phyloP scores from a whole-genome alignment of 257 asterid species.

The Solanum chiquidenum region DNA sequence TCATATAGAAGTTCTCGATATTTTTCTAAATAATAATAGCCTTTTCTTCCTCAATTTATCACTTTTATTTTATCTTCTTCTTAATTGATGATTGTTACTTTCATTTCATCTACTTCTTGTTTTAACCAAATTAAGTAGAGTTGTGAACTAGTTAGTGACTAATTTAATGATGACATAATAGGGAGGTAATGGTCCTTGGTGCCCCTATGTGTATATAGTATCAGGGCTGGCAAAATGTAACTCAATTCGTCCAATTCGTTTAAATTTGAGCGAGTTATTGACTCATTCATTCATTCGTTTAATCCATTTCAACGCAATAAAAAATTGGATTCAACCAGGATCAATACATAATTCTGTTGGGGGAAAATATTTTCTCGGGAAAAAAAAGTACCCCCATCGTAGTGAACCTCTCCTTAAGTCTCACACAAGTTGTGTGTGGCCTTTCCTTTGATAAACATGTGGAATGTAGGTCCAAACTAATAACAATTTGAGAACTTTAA shows the following conservation, averaged over 20 bases:
- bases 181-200: neutral
- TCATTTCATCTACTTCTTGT: neutral
- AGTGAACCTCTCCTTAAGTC: too few relatives aligned
- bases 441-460: neutral
- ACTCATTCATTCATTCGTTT: rapidly evolving
- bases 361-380: neutral
- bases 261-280: neutral
- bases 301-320: too few relatives aligned
- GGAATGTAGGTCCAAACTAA: neutral
- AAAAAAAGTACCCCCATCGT: too few relatives aligned
- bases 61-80: neutral
- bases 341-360: too few relatives aligned
- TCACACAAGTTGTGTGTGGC: too few relatives aligned
- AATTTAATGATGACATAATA: too few relatives aligned
- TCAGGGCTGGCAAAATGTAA: neutral
- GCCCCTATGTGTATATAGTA: neutral
- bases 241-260: neutral
- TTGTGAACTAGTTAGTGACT: neutral
- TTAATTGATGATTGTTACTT: neutral
- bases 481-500: neutral
- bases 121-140: neutral
- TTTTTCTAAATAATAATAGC: slow-evolving; percentile 26
- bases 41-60: neutral
- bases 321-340: too few relatives aligned
- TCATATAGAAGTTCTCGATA: slow-evolving; percentile 71